Conservation (phyloP, 345 rosid genomes). For the Aquilaria malaccensis region DNA sequence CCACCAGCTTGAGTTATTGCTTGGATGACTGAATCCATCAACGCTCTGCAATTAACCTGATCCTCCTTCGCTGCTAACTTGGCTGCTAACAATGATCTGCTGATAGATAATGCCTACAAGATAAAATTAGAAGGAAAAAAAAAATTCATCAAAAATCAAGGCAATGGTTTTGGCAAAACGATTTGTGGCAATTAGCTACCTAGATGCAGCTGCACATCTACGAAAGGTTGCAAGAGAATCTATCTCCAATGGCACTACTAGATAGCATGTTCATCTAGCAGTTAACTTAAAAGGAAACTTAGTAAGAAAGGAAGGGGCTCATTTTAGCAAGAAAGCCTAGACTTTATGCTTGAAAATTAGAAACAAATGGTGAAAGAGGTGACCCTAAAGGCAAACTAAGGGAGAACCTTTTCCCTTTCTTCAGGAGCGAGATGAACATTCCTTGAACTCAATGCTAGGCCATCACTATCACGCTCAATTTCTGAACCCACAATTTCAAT, state of each 20-base stretch:
- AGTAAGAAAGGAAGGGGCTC: no score
- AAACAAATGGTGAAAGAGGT: not conserved
- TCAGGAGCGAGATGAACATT: constrained; percentile 66
- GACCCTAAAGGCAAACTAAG: not conserved
- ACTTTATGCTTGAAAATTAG: not conserved
- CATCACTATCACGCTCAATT: constrained; percentile 57
- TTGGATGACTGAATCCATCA: constrained; percentile 40
- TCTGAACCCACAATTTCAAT: constrained; percentile 67
- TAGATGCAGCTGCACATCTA: not conserved
- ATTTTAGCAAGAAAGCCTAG: no score
- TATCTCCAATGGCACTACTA: not conserved
- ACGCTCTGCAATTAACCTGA: constrained; percentile 26
- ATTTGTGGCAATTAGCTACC: not conserved
- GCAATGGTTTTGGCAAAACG: not conserved
- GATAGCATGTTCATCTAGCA: not conserved
- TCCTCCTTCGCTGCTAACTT: constrained; percentile 46
- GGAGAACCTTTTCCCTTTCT: constrained; percentile 55
- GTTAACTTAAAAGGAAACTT: not conserved
- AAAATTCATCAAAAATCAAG: not conserved
- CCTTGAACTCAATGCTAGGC: constrained; percentile 88
- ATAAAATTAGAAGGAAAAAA: constrained; percentile 2
- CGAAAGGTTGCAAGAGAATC: not conserved
- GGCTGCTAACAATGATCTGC: constrained; percentile 47
- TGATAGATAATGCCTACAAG: constrained; percentile 78
- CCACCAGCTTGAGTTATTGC: constrained; percentile 57